Evolutionary conservation across 2,329 filamentous ascomycete species (phyloP), one percentile per base, ranked within the genome.

Genomic region (Chaetomium sp.): DNA sequence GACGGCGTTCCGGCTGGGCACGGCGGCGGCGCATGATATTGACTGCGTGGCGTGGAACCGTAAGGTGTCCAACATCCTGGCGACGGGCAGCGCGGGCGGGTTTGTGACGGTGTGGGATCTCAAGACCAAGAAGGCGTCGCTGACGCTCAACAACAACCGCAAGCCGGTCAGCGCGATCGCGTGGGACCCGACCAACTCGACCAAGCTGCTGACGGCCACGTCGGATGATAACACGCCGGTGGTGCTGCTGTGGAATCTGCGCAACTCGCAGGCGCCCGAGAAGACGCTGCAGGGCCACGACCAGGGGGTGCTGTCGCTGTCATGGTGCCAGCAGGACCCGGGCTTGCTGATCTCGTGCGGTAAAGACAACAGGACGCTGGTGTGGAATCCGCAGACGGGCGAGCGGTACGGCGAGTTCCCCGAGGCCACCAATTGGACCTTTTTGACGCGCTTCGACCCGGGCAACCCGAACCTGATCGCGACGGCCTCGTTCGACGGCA

Each of bases 71-170:
- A 92, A 99, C 69, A 99, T 99, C 69, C 76, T 99, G 64, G 94
- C 92, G 14, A 97, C 92, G 8, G 94, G 94, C 62, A 92, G 91
- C 68, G 88, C 85, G 59, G 91, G 91, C 49, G 94, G 94, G 4
- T 95, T 97, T 67, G 91, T 97, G 38, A 97, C 94, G 2, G 92
- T 99, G 14, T 99, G 94, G 94, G 94, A 99, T 74, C 80, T 97
- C 62, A 96, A 96, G 78, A 91, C 89, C 10, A 97, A 96, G 81
- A 96, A 96, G 75, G 91, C 96, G 65, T 96, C 91, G 54, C 76
- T 99, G 72, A 96, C 91, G 38, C 78, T 99, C 62, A 99, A 96
- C 77, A 94, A 95, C 69, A 94, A 89, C 68, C 85, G 94, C 60
- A 99, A 96, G 74, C 81, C 91, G 53, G 91, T 97, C 66, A 96